Evolutionary conservation across 2,329 filamentous ascomycete species (phyloP), one percentile per base, ranked within the genome.

Genomic region (Diaporthe sp.): DNA sequence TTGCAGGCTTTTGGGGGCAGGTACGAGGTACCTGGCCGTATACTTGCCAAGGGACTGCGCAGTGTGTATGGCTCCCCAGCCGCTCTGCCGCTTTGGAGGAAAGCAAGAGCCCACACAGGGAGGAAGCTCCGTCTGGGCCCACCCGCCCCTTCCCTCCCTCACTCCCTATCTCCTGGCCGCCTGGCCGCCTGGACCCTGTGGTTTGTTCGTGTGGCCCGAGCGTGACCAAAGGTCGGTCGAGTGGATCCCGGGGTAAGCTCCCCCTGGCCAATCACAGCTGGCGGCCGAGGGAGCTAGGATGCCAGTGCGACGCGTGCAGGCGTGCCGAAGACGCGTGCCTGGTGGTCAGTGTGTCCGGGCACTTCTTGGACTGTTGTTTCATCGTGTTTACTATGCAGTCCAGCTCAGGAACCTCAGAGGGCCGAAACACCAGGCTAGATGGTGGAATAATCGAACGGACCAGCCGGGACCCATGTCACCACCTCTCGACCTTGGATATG

Each of bases 161-260:
- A 20, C 61, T n/a, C 60, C 60, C n/a, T 63, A 39, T 39, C 15
- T 28, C 39, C 25, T 15, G 28, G 3, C 39, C 42, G 34, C 15
- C 61, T 37, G 42, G 39, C 28, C n/a, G 17, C 34, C 37, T 37
- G 71, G 58, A 47, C 58, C 55, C 71, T 65, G 31, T 53, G 71
- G 71, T 25, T 51, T 61, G 55, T 63, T 20, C 34, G 47, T 51
- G 25, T 72, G 71, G 71, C 44, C 71, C 71, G 53, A 63, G 71
- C 57, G 57, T 53, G 42, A 10, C 31, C 55, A 61, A 51, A 51
- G 22, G 34, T 34, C 22, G 57, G 55, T 42, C 58, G n/a, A 39
- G 65, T 39, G 57, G 71, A 37, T 72, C 55, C 71, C 44, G 71
- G 57, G 71, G 55, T 63, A 72, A 42, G 65, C 47, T 39, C 65